A percentile compares a stretch with the other conserved stretches of the same genome.
Conservation (phyloP, 192 early-diverging fungal genomes). For the Rhizophagus prolifer region DNA sequence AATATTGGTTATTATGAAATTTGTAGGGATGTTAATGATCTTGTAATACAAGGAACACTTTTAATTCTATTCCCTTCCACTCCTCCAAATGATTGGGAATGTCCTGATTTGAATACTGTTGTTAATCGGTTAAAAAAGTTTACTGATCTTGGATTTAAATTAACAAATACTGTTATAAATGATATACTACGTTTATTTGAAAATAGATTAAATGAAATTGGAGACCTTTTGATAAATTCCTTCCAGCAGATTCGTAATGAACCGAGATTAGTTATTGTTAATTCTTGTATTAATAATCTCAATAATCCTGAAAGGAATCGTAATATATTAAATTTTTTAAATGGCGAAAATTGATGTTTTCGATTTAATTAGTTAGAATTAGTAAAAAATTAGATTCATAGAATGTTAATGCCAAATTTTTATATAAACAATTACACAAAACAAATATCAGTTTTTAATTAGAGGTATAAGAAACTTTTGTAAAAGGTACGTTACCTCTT, state of each 20-base stretch:
- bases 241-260: constrained; percentile 1
- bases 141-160: constrained; percentile 1
- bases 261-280: neutral
- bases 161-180: neutral
- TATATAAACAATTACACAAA: no score
- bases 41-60: constrained; percentile 10
- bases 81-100: neutral
- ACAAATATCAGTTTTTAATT: no score
- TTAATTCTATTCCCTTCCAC: neutral
- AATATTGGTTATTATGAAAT: constrained; percentile 5
- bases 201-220: constrained; percentile 1
- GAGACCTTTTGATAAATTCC: neutral
- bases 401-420: no score
- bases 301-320: neutral
- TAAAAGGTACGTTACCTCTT: no score
- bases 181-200: constrained; percentile 14
- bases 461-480: no score
- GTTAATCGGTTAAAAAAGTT: neutral
- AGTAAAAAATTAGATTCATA: no score
- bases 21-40: neutral
- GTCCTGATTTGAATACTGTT: neutral
- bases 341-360: no score
- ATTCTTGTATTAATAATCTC: neutral
- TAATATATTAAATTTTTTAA: neutral
- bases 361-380: no score